These are phyloP conservation scores for Neolentinus lepideus DNA, from an alignment of 1,284 basidiomycete genomes.

Conservation along the genomic window DNA sequence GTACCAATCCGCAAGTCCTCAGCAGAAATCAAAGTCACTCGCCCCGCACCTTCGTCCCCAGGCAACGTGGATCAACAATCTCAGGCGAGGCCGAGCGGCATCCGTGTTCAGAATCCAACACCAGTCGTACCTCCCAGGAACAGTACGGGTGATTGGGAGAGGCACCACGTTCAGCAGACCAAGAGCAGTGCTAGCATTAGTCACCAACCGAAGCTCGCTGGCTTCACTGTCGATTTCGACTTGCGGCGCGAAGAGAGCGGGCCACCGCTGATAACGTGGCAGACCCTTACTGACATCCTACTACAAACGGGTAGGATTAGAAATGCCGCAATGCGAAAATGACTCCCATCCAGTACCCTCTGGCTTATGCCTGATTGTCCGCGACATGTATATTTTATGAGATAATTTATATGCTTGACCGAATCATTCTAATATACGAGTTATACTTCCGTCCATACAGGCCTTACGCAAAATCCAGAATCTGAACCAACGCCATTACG, in stretches of 20 bases:
- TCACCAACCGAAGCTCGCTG: background rate
- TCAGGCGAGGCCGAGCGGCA: too few species aligned
- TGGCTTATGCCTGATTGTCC: too few species aligned
- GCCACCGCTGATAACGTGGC: background rate
- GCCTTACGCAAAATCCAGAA: constrained; percentile 26
- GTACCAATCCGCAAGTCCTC: too few species aligned
- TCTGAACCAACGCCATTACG: constrained; percentile 24
- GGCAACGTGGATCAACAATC: too few species aligned
- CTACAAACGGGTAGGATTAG: background rate
- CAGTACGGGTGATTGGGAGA: too few species aligned
- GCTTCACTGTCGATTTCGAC: background rate
- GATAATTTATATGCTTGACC: too few species aligned
- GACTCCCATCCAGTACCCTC: background rate
- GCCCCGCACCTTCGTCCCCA: too few species aligned
- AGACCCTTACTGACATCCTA: background rate
- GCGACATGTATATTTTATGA: too few species aligned
- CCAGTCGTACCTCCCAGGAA: too few species aligned
- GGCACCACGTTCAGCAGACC: too few species aligned
- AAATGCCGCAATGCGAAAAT: background rate
- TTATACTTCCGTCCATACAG: background rate
- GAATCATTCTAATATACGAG: background rate
- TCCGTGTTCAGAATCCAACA: too few species aligned
- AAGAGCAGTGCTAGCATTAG: background rate
- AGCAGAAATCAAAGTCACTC: too few species aligned
- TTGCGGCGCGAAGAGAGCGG: background rate